phyloP scores from a whole-genome alignment of 768 basidiomycete genomes.

The Russula earlei region DNA sequence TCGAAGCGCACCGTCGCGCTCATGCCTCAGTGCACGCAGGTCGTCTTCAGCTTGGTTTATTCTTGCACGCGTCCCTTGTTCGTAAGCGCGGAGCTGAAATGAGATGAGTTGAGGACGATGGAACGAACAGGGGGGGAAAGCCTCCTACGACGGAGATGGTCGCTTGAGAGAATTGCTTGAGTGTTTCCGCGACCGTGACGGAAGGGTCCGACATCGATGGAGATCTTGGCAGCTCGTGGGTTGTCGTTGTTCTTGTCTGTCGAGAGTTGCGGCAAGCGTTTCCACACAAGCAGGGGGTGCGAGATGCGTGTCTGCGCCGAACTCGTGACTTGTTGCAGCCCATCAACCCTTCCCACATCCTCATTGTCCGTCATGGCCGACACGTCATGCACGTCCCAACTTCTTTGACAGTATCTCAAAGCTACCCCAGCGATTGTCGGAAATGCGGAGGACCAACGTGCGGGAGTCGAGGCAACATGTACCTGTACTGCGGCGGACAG shows the following conservation, averaged over 20 bases:
- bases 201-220: slow-evolving; percentile 24
- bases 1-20: slow-evolving; percentile 17
- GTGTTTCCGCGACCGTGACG: slow-evolving; percentile 33
- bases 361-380: background rate
- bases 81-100: slow-evolving; percentile 16
- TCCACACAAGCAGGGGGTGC: background rate
- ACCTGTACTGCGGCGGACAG: background rate
- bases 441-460: background rate
- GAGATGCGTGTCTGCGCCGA: no score
- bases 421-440: background rate
- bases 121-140: background rate
- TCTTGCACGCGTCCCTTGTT: slow-evolving; percentile 15
- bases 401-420: background rate
- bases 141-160: slow-evolving; percentile 33
- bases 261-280: no score
- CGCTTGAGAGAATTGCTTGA: slow-evolving; percentile 33
- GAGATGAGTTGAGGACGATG: background rate
- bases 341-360: background rate
- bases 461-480: background rate
- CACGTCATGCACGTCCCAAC: background rate
- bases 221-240: background rate
- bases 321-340: no score
- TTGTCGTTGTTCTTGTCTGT: background rate
- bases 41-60: slow-evolving; percentile 13
- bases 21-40: slow-evolving; percentile 9